phyloP scores from a whole-genome alignment of 441 rosid genomes.

The Populus hybrid region DNA sequence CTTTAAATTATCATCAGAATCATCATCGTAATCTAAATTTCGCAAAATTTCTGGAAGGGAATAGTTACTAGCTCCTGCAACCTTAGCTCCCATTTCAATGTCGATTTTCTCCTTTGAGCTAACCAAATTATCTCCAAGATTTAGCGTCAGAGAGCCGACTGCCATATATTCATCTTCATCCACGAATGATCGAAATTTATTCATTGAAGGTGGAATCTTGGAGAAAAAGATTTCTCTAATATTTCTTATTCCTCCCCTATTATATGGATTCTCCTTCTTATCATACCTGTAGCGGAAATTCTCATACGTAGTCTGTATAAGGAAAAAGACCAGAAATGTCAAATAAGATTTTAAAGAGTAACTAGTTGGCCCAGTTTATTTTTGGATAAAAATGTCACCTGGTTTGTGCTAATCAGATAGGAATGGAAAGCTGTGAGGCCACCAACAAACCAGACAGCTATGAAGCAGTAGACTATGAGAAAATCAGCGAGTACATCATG shows the following conservation, averaged over 20 bases:
- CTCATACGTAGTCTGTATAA: slow-evolving; percentile 88
- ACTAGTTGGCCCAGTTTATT: background rate
- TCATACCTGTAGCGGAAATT: slow-evolving; percentile 90
- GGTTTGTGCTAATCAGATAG: slow-evolving; percentile 90
- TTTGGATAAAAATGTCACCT: slow-evolving; percentile 45
- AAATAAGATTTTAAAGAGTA: background rate
- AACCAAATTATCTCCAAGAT: slow-evolving; percentile 40
- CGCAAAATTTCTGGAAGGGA: slow-evolving; percentile 77
- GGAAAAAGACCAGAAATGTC: slow-evolving; percentile 15
- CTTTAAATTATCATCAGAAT: slow-evolving; percentile 54
- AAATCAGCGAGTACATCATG: slow-evolving; percentile 59
- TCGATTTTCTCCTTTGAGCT: slow-evolving; percentile 74
- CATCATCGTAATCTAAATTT: slow-evolving; percentile 64
- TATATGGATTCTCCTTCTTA: slow-evolving; percentile 86
- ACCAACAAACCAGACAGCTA: slow-evolving; percentile 92
- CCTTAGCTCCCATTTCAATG: slow-evolving; percentile 66
- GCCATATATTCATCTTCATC: slow-evolving; percentile 55
- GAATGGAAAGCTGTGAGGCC: slow-evolving; percentile 87
- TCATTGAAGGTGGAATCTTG: slow-evolving; percentile 71
- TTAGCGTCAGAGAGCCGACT: slow-evolving; percentile 38
- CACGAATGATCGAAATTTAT: slow-evolving; percentile 62
- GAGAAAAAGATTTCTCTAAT: slow-evolving; percentile 58
- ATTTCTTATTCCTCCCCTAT: slow-evolving; percentile 51
- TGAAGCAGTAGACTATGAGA: slow-evolving; percentile 83
- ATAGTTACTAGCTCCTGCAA: slow-evolving; percentile 39